Conservation (phyloP, 2,329 filamentous ascomycete genomes). For the Neocatenulostroma microsporum region DNA sequence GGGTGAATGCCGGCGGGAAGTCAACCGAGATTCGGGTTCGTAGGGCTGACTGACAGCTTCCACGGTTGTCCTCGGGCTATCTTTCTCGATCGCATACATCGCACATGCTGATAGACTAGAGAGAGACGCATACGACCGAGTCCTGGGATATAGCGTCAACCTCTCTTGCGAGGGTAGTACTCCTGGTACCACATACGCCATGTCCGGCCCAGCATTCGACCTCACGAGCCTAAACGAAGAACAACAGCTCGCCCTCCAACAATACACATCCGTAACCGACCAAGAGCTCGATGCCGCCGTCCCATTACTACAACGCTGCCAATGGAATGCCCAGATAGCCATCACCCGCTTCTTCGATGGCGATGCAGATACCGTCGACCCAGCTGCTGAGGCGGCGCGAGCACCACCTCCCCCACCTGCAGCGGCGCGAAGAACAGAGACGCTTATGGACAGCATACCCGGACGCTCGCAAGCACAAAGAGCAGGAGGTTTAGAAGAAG, state of each 20-base stretch:
- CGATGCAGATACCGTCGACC: conserved; percentile 79
- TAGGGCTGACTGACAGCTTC: no score
- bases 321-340: conserved; percentile 97
- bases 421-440: conserved; percentile 60
- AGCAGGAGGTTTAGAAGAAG: conserved; percentile 50
- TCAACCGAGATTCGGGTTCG: no score
- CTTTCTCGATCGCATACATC: no score
- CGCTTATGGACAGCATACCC: conserved; percentile 52
- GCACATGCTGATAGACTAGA: no score
- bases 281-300: conserved; percentile 71
- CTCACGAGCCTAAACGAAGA: conserved; percentile 62
- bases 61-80: no score
- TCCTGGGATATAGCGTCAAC: no score
- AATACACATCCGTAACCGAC: conserved; percentile 80
- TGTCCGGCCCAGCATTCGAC: conserved; percentile 43
- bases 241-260: conserved; percentile 78
- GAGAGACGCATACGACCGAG: no score
- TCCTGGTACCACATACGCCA: conserved; percentile 14
- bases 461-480: conserved; percentile 21
- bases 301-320: conserved; percentile 69
- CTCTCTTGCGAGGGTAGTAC: no score
- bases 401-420: conserved; percentile 54
- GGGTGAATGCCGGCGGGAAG: no score
- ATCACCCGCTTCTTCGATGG: conserved; percentile 98
- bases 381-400: conserved; percentile 65